Evolutionary conservation across 108 stramenopile species (phyloP), one percentile per base, ranked within the genome.

Genomic region (Nannochloropsis salina): DNA sequence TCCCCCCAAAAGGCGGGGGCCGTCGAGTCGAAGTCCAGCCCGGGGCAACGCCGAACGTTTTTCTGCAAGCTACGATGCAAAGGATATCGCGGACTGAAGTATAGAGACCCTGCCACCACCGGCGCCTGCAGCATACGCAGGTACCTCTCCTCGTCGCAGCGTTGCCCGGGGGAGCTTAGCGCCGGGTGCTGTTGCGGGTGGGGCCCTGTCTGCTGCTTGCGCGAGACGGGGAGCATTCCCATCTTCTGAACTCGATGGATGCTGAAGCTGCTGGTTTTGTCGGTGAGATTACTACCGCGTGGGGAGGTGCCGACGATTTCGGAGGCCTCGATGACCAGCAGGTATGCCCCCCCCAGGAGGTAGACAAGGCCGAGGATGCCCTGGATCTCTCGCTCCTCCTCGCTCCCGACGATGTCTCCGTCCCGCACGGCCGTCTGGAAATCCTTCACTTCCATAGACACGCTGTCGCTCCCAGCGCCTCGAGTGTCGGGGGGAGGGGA

Each of bases 291-390:
- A n/a, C n/a, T 74, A n/a, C 61, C 61, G n/a, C 8, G 61, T n/a
- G 61, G 61, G 61, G 61, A 15, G 61, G 20, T 74, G 4, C 61
- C 61, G 61, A 74, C 61, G 61, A 74, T 74, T 3, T 74, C 61
- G 61, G 61, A 74, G 61, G 61, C 61, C n/a, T 74, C 61, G 61
- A 74, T 74, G 3, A n/a, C n/a, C 20, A 74, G 20, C 20, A 74
- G 61, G n/a, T 74, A 74, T n/a, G 61, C 61, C 61, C 61, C 61
- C n/a, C 61, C 61, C n/a, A 74, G 61, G 3, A 74, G 61, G 61
- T 74, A 74, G 61, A 74, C n/a, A n/a, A 74, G 61, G 61, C 61
- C 61, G 61, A 74, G 61, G 20, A 74, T n/a, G 61, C 61, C 61
- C n/a, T 74, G 61, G 8, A 74, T 74, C 61, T 74, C 61, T 74